Evolutionary conservation across 495 filamentous ascomycete genomes (phyloP), one percentile per base, ranked within the genome.

Genomic region (Neurospora sp.): DNA sequence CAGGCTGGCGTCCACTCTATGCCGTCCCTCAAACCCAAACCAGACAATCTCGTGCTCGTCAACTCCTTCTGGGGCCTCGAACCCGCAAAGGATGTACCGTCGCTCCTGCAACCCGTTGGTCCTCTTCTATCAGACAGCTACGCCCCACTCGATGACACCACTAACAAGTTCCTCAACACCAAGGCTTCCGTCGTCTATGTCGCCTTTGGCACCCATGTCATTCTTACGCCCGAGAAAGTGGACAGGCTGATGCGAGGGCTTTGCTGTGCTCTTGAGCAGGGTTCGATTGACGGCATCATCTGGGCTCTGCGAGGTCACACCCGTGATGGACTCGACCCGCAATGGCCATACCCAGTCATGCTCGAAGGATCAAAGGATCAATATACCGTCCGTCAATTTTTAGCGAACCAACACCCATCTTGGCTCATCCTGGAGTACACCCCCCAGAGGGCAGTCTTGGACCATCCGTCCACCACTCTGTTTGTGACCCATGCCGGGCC

Each of bases 61-160:
- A 85, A 84, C 69, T 82, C 82, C 1, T 84, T 85, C 72, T 81
- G 78, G 28, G 83, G 83, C 2, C 74, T 85, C 7, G 83, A 85
- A 45, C 77, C 78, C 10, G 79, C 82, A 0, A 78, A 78, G 45
- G 83, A 85, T 73, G 66, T 84, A 8, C 83, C 83, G 3, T 82
- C 83, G 5, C 70, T 74, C 38, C 72, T 77, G 48, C 76, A 78
- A 11, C 69, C 79, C 6, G 78, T 84, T 8, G 83, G 83, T 1
- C 83, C 83, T 21, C 71, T 85, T 6, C 73, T 85, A 9, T 69
- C 72, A 9, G 79, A 81, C 48, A 69, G 69, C 2, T 83, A 77
- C 36, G 71, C 77, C 11, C 75, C 79, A 2, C 71, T 84, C 13
- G 77, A 78, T 31, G 66, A 21, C 17, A 38, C 73, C 5, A 76